Percentiles rank a stretch among this genome's conserved stretches.
phyloP scores from a whole-genome alignment of 2,329 filamentous ascomycete species.

The Aureobasidium melanogenum region DNA sequence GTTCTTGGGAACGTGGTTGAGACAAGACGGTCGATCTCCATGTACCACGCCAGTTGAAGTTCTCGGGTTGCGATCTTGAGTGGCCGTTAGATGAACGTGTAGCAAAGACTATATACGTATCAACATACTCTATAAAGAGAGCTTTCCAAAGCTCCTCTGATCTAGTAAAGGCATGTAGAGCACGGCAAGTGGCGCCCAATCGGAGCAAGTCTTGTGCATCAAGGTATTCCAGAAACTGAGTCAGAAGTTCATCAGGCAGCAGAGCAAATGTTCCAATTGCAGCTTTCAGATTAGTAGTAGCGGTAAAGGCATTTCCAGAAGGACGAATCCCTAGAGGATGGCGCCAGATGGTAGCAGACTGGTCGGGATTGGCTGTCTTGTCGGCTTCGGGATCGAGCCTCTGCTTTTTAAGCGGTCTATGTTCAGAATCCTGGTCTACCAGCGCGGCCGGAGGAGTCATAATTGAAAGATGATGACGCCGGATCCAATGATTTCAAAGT shows the following conservation, averaged over 20 bases:
- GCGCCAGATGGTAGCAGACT: constrained; percentile 48
- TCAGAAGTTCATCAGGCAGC: constrained; percentile 74
- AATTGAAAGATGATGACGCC: background rate
- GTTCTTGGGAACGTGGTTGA: constrained; percentile 44
- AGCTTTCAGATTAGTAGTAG: constrained; percentile 56
- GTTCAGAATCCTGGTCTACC: constrained; percentile 11
- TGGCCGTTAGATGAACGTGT: constrained; percentile 12
- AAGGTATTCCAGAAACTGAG: constrained; percentile 66
- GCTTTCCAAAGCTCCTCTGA: constrained; percentile 85
- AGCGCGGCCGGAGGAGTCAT: constrained; percentile 18
- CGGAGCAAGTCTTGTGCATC: constrained; percentile 53
- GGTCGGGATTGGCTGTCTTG: constrained; percentile 17
- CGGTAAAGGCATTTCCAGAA: constrained; percentile 69
- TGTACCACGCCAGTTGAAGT: constrained; percentile 65
- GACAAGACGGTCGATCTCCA: constrained; percentile 75
- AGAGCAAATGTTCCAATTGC: constrained; percentile 56
- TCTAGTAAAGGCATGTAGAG: constrained; percentile 74
- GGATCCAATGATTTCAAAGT: background rate
- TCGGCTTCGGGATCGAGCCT: constrained; percentile 16
- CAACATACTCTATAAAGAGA: constrained; percentile 72
- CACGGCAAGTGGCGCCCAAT: constrained; percentile 72
- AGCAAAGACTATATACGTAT: constrained; percentile 13
- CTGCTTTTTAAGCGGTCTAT: constrained; percentile 17
- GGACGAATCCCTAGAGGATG: constrained; percentile 84
- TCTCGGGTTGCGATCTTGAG: constrained; percentile 33